These are phyloP conservation scores for Teunomyces funiuensis DNA, from an alignment of 805 yeast species.

Conservation along the genomic window DNA sequence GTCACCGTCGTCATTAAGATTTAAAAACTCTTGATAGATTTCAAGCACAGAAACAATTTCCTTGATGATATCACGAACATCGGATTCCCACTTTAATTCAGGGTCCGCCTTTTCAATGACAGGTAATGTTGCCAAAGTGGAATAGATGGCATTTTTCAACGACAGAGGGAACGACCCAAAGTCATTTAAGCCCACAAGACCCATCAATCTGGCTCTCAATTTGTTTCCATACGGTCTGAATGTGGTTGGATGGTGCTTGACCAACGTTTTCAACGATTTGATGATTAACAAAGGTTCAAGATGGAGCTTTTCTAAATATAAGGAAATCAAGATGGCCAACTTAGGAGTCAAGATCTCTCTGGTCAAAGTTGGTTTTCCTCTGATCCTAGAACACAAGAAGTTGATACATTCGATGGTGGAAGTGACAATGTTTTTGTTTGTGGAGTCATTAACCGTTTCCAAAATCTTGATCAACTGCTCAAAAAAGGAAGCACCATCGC, in stretches of 20 bases:
- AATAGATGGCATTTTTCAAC: slow-evolving; percentile 44
- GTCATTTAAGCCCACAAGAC: slow-evolving; percentile 31
- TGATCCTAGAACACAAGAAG: slow-evolving; percentile 46
- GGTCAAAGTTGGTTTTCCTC: slow-evolving; percentile 81
- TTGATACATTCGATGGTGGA: slow-evolving; percentile 42
- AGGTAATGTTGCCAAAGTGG: slow-evolving; percentile 56
- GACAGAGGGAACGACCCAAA: slow-evolving; percentile 38
- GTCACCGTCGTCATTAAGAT: slow-evolving; percentile 56
- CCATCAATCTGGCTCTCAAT: slow-evolving; percentile 47
- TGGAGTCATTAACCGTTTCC: slow-evolving; percentile 36
- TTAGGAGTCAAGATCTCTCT: slow-evolving; percentile 84
- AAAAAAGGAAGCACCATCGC: slow-evolving; percentile 41
- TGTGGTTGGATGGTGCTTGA: slow-evolving; percentile 67
- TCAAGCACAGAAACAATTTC: slow-evolving; percentile 56
- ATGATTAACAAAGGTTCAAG: slow-evolving; percentile 34
- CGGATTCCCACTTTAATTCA: slow-evolving; percentile 44
- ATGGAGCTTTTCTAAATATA: slow-evolving; percentile 45
- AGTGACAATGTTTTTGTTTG: slow-evolving; percentile 33
- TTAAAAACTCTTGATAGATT: slow-evolving; percentile 61
- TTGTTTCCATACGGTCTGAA: slow-evolving; percentile 76
- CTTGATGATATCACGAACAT: slow-evolving; percentile 46
- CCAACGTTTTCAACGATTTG: slow-evolving; percentile 35
- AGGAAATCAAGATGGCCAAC: slow-evolving; percentile 58
- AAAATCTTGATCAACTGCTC: slow-evolving; percentile 42
- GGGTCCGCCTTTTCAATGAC: slow-evolving; percentile 55